Evolutionary conservation across 176 grass and related monocot genomes (phyloP).

Genomic region (maize (Zea mays)): Zm-B73-REFERENCE-NAM-5.0 NC_050097.1:95947501-95948000

Average conservation of each 20-base stretch:
- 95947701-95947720: slow-evolving; percentile 4
- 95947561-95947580: slow-evolving; percentile 37
- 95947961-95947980: slow-evolving; percentile 41
- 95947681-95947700: slow-evolving; percentile 40
- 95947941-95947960: slow-evolving; percentile 35
- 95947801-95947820: slow-evolving; percentile 51
- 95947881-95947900: slow-evolving; percentile 2
- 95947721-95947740: slow-evolving; percentile 17
- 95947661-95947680: slow-evolving; percentile 34
- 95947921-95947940: not conserved
- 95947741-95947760: slow-evolving; percentile 53
- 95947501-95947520: slow-evolving; percentile 58
- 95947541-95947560: slow-evolving; percentile 69
- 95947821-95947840: slow-evolving; percentile 42
- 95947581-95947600: slow-evolving; percentile 43
- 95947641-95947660: slow-evolving; percentile 19
- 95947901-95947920: slow-evolving; percentile 12
- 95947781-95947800: slow-evolving; percentile 37
- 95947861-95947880: slow-evolving; percentile 40
- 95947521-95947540: slow-evolving; percentile 44
- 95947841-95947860: slow-evolving; percentile 50
- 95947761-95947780: slow-evolving; percentile 45
- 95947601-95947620: slow-evolving; percentile 42
- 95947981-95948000: slow-evolving; percentile 42
- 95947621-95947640: slow-evolving; percentile 27